A percentile compares a stretch with the other conserved stretches of the same genome.
Conservation (phyloP, 495 filamentous ascomycete species). For the Neurospora sp. region DNA sequence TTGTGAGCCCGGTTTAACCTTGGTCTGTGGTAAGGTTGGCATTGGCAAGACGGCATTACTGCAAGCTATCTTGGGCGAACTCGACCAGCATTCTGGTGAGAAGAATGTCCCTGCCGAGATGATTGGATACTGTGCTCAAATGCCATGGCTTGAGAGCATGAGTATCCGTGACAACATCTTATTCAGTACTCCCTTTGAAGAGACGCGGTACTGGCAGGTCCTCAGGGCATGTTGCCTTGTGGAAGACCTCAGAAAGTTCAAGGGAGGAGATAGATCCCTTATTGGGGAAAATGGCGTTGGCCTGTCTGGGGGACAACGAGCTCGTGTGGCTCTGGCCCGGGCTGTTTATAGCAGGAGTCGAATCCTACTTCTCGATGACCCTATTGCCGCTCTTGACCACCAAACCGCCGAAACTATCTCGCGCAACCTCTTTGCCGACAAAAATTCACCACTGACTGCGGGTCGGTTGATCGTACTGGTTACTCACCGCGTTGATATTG, state of each 20-base stretch:
- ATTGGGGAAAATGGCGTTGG: conserved; percentile 96
- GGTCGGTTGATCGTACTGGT: conserved; percentile 59
- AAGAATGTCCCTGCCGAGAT: conserved; percentile 52
- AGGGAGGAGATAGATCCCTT: conserved; percentile 88
- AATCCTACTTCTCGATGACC: conserved; percentile 90
- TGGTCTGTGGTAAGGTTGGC: conserved; percentile 59
- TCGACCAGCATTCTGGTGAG: conserved; percentile 55
- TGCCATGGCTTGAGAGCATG: conserved; percentile 88
- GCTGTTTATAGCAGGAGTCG: conserved; percentile 90
- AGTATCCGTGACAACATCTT: conserved; percentile 79
- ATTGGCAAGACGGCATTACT: conserved; percentile 74
- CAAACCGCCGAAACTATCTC: conserved; percentile 67
- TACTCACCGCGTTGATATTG: conserved; percentile 68
- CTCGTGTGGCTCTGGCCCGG: conserved; percentile 80
- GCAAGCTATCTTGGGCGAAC: conserved; percentile 68
- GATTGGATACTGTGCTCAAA: conserved; percentile 74
- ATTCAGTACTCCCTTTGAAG: conserved; percentile 65
- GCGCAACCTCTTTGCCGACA: conserved; percentile 47
- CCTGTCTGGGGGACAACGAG: conserved; percentile 90
- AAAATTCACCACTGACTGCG: conserved; percentile 47
- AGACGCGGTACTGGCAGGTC: conserved; percentile 75
- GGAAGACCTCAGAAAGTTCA: conserved; percentile 79
- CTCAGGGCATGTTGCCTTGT: conserved; percentile 85
- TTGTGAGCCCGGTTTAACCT: conserved; percentile 55
- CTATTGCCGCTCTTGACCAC: conserved; percentile 88